Evolutionary conservation across 2,329 filamentous ascomycete species (phyloP).

Genomic region (Colletotrichum sp.): DNA sequence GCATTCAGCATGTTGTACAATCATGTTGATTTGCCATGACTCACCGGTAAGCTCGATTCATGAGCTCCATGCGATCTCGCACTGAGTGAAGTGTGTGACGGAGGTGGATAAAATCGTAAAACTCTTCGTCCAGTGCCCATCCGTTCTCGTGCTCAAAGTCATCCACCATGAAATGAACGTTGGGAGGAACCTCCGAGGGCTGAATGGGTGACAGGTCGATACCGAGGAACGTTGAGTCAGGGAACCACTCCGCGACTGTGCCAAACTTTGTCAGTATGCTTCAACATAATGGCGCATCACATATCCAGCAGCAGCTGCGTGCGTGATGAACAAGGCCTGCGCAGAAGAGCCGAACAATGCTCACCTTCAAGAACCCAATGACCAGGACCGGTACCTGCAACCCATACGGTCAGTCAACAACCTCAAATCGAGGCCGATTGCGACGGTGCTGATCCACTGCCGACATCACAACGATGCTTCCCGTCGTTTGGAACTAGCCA

Average conservation of each 20-base stretch:
- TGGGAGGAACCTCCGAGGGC: slow-evolving; percentile 54
- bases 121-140: slow-evolving; percentile 50
- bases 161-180: slow-evolving; percentile 56
- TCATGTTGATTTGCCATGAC: slow-evolving; percentile 5
- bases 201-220: slow-evolving; percentile 59
- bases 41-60: slow-evolving; percentile 48
- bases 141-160: slow-evolving; percentile 56
- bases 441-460: neutral
- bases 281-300: neutral
- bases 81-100: slow-evolving; percentile 52
- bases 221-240: slow-evolving; percentile 47
- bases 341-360: slow-evolving; percentile 24
- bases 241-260: slow-evolving; percentile 53
- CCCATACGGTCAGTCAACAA: slow-evolving; percentile 18
- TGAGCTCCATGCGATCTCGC: slow-evolving; percentile 42
- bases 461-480: neutral
- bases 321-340: neutral
- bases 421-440: neutral
- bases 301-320: neutral
- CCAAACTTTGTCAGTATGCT: slow-evolving; percentile 11
- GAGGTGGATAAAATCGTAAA: slow-evolving; percentile 55
- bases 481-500: neutral
- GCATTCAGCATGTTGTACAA: neutral
- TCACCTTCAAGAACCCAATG: slow-evolving; percentile 56
- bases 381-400: slow-evolving; percentile 53